Evolutionary conservation across 352 stramenopile genomes (phyloP).

Genomic region (Globisporangium canariense): DNA sequence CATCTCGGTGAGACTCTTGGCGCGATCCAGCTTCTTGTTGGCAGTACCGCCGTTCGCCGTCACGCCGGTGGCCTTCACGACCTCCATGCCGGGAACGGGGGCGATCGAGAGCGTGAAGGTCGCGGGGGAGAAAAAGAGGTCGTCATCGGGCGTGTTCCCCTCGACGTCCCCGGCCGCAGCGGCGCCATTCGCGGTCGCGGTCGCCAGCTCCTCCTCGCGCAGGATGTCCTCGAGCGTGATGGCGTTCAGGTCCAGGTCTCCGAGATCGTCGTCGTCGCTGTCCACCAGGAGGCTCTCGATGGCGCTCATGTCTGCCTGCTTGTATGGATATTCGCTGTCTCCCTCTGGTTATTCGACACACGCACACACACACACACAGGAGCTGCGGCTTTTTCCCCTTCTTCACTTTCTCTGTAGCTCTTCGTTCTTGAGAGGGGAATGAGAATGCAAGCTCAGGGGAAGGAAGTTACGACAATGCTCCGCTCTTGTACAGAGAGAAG

Average conservation of each 20-base stretch:
- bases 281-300: constrained; percentile 62
- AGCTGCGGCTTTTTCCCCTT: neutral
- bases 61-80: constrained; percentile 17
- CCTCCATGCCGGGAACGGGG: constrained; percentile 68
- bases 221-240: constrained; percentile 78
- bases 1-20: constrained; percentile 43
- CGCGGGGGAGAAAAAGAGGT: constrained; percentile 71
- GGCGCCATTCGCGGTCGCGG: constrained; percentile 20
- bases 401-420: neutral
- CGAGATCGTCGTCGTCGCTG: constrained; percentile 67
- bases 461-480: neutral
- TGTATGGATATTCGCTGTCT: neutral
- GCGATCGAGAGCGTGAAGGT: constrained; percentile 63
- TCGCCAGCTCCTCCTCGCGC: constrained; percentile 58
- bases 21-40: constrained; percentile 30
- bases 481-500: constrained; percentile 3
- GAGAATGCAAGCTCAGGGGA: constrained; percentile 2
- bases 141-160: constrained; percentile 28
- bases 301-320: constrained; percentile 28
- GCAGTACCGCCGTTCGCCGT: neutral
- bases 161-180: constrained; percentile 11
- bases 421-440: constrained; percentile 6
- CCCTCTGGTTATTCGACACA: neutral
- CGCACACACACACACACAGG: neutral
- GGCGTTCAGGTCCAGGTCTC: constrained; percentile 53